Conservation (phyloP, 2,329 filamentous ascomycete species). For the Cytospora leucostoma region DNA sequence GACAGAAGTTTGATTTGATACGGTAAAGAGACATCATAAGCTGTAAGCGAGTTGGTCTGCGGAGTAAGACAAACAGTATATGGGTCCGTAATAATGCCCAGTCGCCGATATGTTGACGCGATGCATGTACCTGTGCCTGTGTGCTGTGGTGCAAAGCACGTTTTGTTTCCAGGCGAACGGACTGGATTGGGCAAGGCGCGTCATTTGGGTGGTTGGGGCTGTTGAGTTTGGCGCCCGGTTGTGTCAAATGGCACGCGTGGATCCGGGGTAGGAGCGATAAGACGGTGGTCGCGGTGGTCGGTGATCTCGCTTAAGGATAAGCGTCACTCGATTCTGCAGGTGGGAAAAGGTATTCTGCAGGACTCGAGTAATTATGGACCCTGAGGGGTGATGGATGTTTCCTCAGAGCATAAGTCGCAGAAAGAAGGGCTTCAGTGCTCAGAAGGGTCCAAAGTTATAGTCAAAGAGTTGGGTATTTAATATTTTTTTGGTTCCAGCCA, state of each 20-base stretch:
- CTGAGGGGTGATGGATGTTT: neutral
- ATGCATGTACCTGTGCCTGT: no score
- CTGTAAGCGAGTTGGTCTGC: no score
- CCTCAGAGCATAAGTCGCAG: neutral
- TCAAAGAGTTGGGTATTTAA: slow-evolving; percentile 27
- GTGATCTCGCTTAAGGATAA: slow-evolving; percentile 6
- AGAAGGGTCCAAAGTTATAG: neutral
- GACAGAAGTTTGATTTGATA: no score
- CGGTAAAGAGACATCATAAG: no score
- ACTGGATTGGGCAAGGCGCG: slow-evolving; percentile 5
- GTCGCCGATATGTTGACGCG: neutral
- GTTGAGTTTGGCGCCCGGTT: neutral
- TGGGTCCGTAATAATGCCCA: neutral
- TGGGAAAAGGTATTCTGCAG: neutral
- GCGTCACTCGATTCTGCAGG: neutral
- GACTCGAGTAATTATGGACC: no score
- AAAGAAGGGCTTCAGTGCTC: neutral
- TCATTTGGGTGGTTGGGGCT: slow-evolving; percentile 1
- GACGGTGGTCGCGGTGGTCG: neutral
- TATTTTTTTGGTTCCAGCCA: slow-evolving; percentile 12
- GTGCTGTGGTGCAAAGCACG: slow-evolving; percentile 1
- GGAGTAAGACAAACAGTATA: no score
- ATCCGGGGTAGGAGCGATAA: neutral
- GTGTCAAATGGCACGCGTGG: neutral
- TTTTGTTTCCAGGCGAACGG: slow-evolving; percentile 14